These are phyloP conservation scores for Metarhizium brunneum DNA, from an alignment of 2,329 filamentous ascomycete species.

Conservation along the genomic window DNA sequence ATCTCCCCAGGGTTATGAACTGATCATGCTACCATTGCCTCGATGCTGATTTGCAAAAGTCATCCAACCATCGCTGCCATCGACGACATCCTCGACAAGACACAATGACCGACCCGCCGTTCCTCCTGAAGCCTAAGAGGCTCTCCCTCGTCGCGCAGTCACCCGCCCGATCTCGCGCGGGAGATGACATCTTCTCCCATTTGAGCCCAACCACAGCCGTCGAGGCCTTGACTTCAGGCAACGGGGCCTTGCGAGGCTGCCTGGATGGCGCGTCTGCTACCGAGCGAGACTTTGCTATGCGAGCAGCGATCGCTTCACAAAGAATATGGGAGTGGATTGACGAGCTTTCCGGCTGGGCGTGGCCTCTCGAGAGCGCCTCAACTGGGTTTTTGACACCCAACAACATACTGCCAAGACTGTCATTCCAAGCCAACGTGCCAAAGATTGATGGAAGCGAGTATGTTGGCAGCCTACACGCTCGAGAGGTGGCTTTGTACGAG, in stretches of 20 bases:
- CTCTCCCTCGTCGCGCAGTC: slow-evolving; percentile 25
- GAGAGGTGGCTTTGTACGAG: slow-evolving; percentile 60
- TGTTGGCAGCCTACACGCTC: slow-evolving; percentile 60
- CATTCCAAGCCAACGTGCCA: slow-evolving; percentile 15
- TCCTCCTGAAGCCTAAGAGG: slow-evolving; percentile 24
- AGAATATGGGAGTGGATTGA: slow-evolving; percentile 65
- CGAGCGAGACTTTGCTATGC: slow-evolving; percentile 63
- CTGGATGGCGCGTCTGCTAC: slow-evolving; percentile 52
- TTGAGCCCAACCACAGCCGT: slow-evolving; percentile 52
- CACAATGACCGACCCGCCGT: slow-evolving; percentile 25
- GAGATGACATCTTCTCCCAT: slow-evolving; percentile 52
- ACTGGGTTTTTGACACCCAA: slow-evolving; percentile 44
- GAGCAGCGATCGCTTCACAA: slow-evolving; percentile 60
- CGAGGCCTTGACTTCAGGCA: slow-evolving; percentile 47
- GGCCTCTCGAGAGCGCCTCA: slow-evolving; percentile 40
- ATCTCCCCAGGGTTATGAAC: slow-evolving; percentile 26
- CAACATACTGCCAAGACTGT: slow-evolving; percentile 30
- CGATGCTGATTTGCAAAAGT: slow-evolving; percentile 1
- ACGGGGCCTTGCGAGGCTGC: slow-evolving; percentile 44
- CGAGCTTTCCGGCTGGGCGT: slow-evolving; percentile 56
- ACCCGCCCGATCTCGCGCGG: slow-evolving; percentile 34
- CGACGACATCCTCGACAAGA: slow-evolving; percentile 1
- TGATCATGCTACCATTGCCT: slow-evolving; percentile 9
- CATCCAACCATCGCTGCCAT: not conserved
- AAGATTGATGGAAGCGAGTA: slow-evolving; percentile 31